A percentile compares a stretch with the other conserved stretches of the same genome.
Conservation (phyloP, 352 stramenopile species). For the Pythium phragmitis region DNA sequence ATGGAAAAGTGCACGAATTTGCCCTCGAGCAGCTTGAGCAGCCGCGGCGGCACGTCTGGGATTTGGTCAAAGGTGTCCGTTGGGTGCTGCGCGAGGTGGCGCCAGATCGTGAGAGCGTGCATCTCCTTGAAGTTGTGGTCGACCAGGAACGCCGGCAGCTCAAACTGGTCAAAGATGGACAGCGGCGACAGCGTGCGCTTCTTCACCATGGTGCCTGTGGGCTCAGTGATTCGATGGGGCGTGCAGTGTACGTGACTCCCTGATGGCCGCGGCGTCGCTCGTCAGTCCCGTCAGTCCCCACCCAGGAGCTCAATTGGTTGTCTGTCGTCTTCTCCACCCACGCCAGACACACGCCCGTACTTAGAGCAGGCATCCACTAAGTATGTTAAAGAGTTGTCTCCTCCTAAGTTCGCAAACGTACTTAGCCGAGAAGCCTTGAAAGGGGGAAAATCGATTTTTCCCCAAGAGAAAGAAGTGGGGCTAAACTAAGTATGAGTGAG, state of each 20-base stretch:
- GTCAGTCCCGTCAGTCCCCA: no score
- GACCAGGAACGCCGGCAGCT: slow-evolving; percentile 61
- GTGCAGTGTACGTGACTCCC: no score
- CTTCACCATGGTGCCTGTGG: slow-evolving; percentile 62
- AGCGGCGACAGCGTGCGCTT: slow-evolving; percentile 76
- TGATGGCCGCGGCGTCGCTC: no score
- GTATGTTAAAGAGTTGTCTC: slow-evolving; percentile 15
- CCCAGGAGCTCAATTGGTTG: not conserved
- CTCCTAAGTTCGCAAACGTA: not conserved
- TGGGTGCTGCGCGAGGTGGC: slow-evolving; percentile 61
- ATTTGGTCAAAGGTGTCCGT: slow-evolving; percentile 60
- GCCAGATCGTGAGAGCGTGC: slow-evolving; percentile 77
- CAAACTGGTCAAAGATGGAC: slow-evolving; percentile 69
- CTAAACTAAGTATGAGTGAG: slow-evolving; percentile 1
- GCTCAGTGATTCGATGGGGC: no score
- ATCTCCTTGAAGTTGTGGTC: slow-evolving; percentile 72
- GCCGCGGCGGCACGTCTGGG: slow-evolving; percentile 51
- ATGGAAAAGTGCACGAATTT: slow-evolving; percentile 84
- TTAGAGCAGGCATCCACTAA: slow-evolving; percentile 4
- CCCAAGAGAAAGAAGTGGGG: slow-evolving; percentile 1
- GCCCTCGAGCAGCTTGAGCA: slow-evolving; percentile 54
- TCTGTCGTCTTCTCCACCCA: slow-evolving; percentile 14
- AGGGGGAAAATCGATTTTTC: slow-evolving; percentile 6
- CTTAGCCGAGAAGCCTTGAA: slow-evolving; percentile 11
- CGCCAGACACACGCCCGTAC: slow-evolving; percentile 17